phyloP scores from a whole-genome alignment of 2,329 filamentous ascomycete genomes.

The Hawksworthiomyces lignivorus region DNA sequence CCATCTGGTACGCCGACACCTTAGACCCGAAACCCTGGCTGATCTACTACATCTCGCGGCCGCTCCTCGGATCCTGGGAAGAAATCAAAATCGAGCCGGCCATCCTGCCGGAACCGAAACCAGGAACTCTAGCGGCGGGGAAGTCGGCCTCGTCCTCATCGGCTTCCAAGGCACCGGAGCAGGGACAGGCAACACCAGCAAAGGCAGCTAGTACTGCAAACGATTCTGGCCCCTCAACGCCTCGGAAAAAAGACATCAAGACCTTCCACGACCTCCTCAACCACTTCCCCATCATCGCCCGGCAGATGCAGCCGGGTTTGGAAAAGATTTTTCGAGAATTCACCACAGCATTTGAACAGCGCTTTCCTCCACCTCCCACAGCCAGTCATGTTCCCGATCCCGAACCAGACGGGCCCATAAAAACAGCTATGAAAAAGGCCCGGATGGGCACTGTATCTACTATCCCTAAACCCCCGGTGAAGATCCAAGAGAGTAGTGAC shows the following conservation, averaged over 20 bases:
- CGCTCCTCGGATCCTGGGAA: constrained; percentile 77
- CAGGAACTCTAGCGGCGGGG: neutral
- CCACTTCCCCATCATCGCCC: constrained; percentile 89
- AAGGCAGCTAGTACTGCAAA: constrained; percentile 27
- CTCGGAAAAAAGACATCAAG: constrained; percentile 82
- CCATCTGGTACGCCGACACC: constrained; percentile 82
- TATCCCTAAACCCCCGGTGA: constrained; percentile 21
- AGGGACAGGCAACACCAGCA: constrained; percentile 5
- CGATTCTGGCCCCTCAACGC: constrained; percentile 35
- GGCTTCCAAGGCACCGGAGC: constrained; percentile 2
- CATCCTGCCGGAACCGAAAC: constrained; percentile 33
- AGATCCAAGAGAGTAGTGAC: constrained; percentile 22
- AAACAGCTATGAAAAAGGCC: constrained; percentile 45
- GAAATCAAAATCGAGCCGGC: constrained; percentile 65
- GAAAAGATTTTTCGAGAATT: constrained; percentile 90
- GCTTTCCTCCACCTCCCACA: constrained; percentile 67
- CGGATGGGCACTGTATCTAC: constrained; percentile 40
- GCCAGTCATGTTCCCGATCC: constrained; percentile 53
- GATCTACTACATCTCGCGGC: constrained; percentile 89
- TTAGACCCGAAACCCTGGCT: constrained; percentile 90
- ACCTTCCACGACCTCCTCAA: constrained; percentile 84
- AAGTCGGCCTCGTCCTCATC: constrained; percentile 13
- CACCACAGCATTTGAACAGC: constrained; percentile 74
- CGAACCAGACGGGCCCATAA: constrained; percentile 47
- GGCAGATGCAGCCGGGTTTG: constrained; percentile 89